phyloP scores from a whole-genome alignment of 1,139 yeast genomes.

The Debaryomyces subglobosus region DNA sequence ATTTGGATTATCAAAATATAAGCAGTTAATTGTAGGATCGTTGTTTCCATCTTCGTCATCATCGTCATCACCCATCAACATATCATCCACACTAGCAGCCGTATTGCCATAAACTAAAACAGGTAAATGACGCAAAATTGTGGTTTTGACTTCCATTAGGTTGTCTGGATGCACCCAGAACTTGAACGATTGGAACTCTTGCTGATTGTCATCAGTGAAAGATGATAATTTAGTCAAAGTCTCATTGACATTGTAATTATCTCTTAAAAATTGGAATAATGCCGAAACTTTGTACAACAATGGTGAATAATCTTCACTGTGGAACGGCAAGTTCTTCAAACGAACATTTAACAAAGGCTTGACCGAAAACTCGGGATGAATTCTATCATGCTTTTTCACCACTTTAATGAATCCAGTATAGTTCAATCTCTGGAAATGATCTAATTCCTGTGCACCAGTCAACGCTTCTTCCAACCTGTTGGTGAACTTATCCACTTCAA shows the following conservation, averaged over 20 bases:
- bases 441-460: slow-evolving; percentile 79
- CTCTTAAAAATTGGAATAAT: slow-evolving; percentile 79
- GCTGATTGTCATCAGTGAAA: slow-evolving; percentile 49
- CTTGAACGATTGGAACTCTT: slow-evolving; percentile 75
- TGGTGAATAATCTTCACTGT: slow-evolving; percentile 94
- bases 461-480: slow-evolving; percentile 71
- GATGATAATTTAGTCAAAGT: slow-evolving; percentile 47
- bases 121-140: slow-evolving; percentile 90
- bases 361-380: slow-evolving; percentile 84
- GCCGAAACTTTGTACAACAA: slow-evolving; percentile 80
- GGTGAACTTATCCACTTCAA: slow-evolving; percentile 62
- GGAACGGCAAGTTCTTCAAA: slow-evolving; percentile 85
- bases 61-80: slow-evolving; percentile 32
- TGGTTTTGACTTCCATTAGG: slow-evolving; percentile 94
- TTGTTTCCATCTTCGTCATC: slow-evolving; percentile 35
- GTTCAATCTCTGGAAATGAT: slow-evolving; percentile 85
- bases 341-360: slow-evolving; percentile 88
- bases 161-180: slow-evolving; percentile 98
- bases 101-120: slow-evolving; percentile 73
- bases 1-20: slow-evolving; percentile 83
- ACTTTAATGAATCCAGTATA: slow-evolving; percentile 94
- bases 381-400: slow-evolving; percentile 92
- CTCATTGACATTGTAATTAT: slow-evolving; percentile 52
- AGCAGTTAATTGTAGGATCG: slow-evolving; percentile 83
- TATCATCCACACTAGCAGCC: slow-evolving; percentile 37